Evolutionary conservation across 257 asterid species (phyloP).

Genomic region (Salvia miltiorrhiza): DNA sequence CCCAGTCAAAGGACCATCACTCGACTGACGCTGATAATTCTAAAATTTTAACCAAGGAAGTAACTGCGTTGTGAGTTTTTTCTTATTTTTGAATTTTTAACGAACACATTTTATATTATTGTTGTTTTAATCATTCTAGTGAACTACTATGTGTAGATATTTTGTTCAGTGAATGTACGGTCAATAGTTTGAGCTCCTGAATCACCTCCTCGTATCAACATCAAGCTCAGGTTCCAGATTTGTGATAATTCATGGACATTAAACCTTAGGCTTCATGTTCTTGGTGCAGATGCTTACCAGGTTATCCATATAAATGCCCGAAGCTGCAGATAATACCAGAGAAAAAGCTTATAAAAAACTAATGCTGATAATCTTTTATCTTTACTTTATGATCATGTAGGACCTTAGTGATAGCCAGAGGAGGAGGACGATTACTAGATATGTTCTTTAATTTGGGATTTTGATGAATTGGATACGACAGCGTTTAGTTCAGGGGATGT

Average conservation of each 20-base stretch:
- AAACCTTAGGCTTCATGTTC: conserved; percentile 13
- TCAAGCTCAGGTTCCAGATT: conserved; percentile 75
- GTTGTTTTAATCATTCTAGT: neutral
- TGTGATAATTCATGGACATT: conserved; percentile 7
- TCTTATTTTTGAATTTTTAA: neutral
- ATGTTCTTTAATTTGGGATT: no score
- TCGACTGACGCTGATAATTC: conserved; percentile 44
- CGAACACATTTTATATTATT: neutral
- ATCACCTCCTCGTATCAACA: conserved; percentile 63
- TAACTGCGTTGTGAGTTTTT: conserved; percentile 71
- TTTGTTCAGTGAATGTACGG: neutral
- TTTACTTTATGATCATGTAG: conserved; percentile 88
- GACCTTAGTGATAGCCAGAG: conserved; percentile 19
- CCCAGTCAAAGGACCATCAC: conserved; percentile 62
- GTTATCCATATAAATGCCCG: conserved; percentile 92
- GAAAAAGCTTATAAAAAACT: conserved; percentile 68
- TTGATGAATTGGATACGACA: no score
- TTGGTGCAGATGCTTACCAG: conserved; percentile 66
- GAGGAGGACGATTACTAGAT: no score
- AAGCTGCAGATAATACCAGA: conserved; percentile 79
- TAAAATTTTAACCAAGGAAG: conserved; percentile 70
- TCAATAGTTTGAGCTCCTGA: conserved; percentile 29
- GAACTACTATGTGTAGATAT: neutral
- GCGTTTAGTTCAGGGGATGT: no score
- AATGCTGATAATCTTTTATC: conserved; percentile 73